Conservation (phyloP, 169 alveolate genomes). For the Plasmodium berghei region DNA sequence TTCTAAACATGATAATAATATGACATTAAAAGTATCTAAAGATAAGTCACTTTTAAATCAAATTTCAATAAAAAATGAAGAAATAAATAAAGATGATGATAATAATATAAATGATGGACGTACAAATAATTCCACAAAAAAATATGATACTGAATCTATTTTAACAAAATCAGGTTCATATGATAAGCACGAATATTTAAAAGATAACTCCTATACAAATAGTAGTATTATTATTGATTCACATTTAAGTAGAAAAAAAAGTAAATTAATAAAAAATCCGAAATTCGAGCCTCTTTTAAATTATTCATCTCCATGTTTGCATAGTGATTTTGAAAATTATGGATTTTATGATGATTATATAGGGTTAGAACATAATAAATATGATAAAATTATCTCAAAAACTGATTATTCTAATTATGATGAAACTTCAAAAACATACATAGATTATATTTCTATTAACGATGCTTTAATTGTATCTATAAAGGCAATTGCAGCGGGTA, state of each 20-base stretch:
- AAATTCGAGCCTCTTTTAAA: constrained; percentile 45
- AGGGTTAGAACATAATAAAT: not conserved
- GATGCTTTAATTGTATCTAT: constrained; percentile 74
- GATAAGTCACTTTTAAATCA: not conserved
- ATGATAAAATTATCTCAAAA: constrained; percentile 13
- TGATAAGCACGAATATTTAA: not conserved
- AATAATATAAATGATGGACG: not conserved
- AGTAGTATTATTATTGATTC: constrained; percentile 23
- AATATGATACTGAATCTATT: not conserved
- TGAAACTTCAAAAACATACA: constrained; percentile 21
- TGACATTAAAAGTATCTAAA: not conserved
- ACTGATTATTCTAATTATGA: constrained; percentile 12
- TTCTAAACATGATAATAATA: not conserved
- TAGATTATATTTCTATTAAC: constrained; percentile 73
- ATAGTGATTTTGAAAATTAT: constrained; percentile 41
- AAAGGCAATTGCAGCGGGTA: constrained; percentile 79
- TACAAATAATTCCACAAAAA: not conserved
- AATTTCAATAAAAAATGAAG: not conserved
- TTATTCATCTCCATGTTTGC: constrained; percentile 22
- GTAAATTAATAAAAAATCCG: constrained; percentile 64
- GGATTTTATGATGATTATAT: constrained; percentile 17
- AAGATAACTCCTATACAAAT: not conserved
- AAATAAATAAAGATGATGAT: not conserved
- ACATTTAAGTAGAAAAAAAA: constrained; percentile 61
- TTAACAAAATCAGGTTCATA: not conserved